These are phyloP conservation scores for Aspergillus incahuasiensis DNA, from an alignment of 495 filamentous ascomycete genomes.

Conservation along the genomic window DNA sequence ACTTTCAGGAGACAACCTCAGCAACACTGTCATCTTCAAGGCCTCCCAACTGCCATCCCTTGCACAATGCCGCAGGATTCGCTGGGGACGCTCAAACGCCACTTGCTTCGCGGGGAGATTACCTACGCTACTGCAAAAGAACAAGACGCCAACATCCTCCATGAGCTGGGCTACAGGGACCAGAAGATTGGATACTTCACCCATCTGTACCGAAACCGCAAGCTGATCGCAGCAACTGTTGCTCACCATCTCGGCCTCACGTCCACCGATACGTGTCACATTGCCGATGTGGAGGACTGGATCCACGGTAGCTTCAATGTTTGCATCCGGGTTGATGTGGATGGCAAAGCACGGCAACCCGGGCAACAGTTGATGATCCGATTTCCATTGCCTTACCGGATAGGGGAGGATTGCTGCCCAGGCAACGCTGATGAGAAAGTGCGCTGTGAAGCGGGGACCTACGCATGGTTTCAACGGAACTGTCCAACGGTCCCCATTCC, in stretches of 20 bases:
- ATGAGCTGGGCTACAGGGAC: background rate
- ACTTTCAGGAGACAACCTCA: no score
- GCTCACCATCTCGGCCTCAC: background rate
- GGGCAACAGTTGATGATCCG: constrained; percentile 25
- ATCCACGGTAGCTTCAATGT: constrained; percentile 38
- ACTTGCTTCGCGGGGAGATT: background rate
- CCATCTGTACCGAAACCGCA: background rate
- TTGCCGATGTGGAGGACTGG: constrained; percentile 12
- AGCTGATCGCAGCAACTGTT: background rate
- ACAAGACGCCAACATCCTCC: constrained; percentile 45
- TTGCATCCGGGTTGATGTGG: constrained; percentile 29
- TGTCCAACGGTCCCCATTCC: constrained; percentile 32
- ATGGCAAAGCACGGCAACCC: background rate
- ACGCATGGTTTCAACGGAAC: constrained; percentile 26
- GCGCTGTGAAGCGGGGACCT: constrained; percentile 32
- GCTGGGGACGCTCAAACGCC: no score
- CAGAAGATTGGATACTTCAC: background rate
- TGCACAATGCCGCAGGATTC: no score
- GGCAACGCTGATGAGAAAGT: constrained; percentile 37
- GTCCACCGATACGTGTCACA: constrained; percentile 2
- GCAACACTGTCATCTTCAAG: no score
- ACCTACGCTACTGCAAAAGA: background rate
- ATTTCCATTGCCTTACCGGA: constrained; percentile 31
- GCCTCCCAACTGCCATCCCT: no score
- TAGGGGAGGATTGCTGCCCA: constrained; percentile 27